phyloP scores from a whole-genome alignment of 805 yeast genomes.

The Kockiozyma suomiensis region DNA sequence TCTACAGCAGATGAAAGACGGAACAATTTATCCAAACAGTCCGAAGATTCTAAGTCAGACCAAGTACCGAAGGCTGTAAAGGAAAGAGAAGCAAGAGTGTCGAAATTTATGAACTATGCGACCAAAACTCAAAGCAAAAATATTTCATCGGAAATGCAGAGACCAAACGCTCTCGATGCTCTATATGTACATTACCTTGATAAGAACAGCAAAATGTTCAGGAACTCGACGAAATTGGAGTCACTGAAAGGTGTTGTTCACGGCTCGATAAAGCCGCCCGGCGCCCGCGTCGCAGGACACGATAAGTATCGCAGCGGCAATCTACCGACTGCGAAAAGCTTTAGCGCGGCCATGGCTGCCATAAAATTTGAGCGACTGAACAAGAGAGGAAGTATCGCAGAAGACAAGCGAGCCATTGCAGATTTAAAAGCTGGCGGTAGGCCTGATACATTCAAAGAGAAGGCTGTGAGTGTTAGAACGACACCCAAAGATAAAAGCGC shows the following conservation, averaged over 20 bases:
- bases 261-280: not conserved
- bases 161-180: slow-evolving; percentile 3
- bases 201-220: not conserved
- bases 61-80: not conserved
- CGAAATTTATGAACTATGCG: not conserved
- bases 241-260: not conserved
- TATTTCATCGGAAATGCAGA: not conserved
- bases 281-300: not conserved
- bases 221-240: not conserved
- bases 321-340: not conserved
- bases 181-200: not conserved
- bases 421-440: too few relatives aligned
- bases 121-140: not conserved
- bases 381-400: not conserved
- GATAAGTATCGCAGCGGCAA: not conserved
- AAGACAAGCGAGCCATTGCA: too few relatives aligned
- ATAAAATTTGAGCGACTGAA: not conserved
- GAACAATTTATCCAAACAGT: not conserved
- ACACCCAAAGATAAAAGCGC: not conserved
- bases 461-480: not conserved
- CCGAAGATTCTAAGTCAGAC: not conserved
- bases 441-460: too few relatives aligned
- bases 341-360: slow-evolving; percentile 2
- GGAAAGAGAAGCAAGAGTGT: not conserved
- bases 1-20: not conserved